Base-by-base conservation (phyloP, 192 early-diverging fungal genomes). In the Globomyces pollinis-pini region DNA sequence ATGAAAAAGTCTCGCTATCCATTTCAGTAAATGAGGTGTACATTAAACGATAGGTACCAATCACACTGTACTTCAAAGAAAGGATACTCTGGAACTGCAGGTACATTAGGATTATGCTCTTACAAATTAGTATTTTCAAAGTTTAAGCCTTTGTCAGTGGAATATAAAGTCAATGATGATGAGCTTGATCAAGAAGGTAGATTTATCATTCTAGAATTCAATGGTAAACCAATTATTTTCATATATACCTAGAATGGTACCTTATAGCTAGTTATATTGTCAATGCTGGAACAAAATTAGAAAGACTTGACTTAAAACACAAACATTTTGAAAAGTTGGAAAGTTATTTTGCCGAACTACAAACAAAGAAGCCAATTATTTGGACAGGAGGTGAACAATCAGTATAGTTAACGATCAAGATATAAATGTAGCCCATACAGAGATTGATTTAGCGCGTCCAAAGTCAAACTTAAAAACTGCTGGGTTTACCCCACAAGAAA, bases 401-500 rank as follows among this genome's bases (percentile, higher is more conserved):
- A 3, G 44, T 65, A 51, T 16, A 54, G 15, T 60, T 21, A 12
- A 42, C 38, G 23, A 42, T 16, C 65, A 72, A 29, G 89, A 94
- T 69, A 64, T 94, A 42, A 91, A 94, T 67, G 91, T 94, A 15
- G 88, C 89, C 0, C 90, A 91, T 58, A 74, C 75, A 56, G 75
- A 74, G 42, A 68, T 84, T 30, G 91, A 94, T 66, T 64, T 94
- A 47, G 75, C 87, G 1, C 71, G 78, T 26, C 91, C 91, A 0
- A 64, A 79, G 20, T 77, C 83, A 12, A 94, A 94, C 74, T 39
- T 30, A 16, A 83, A 85, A 59, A 79, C 86, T 12, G 77, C 90
- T 1, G 90, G 91, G 21, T 94, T 89, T 62, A 92, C 90, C 2
- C 63, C 75, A 29, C 86, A 91, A 64, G 91, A 94, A 72, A 79